phyloP scores from a whole-genome alignment of 2,329 filamentous ascomycete species.

The Tolypocladium nubicola region DNA sequence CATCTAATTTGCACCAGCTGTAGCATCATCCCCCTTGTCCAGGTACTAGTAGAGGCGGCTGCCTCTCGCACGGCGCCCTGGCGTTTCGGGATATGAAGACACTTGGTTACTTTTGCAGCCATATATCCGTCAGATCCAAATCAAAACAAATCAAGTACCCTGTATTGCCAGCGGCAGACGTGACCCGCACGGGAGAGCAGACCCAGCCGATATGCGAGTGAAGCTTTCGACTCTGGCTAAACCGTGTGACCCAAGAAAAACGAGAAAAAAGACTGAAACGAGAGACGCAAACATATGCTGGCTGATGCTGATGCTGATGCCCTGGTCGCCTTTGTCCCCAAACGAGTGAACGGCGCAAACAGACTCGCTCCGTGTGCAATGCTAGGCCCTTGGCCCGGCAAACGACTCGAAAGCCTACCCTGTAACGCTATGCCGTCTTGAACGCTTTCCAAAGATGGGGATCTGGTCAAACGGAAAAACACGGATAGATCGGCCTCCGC shows the following conservation, averaged over 20 bases:
- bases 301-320: neutral
- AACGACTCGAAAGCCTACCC: neutral
- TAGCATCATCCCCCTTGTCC: neutral
- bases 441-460: neutral
- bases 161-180: neutral
- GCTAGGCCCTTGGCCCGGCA: neutral
- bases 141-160: neutral
- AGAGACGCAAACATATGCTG: neutral
- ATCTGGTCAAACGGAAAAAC: no score
- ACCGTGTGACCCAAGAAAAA: neutral
- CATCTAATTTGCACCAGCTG: neutral
- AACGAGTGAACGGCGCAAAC: neutral
- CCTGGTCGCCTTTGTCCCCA: neutral
- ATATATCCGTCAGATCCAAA: no score
- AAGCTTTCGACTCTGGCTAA: neutral
- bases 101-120: no score
- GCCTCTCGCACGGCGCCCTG: neutral
- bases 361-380: neutral
- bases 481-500: neutral
- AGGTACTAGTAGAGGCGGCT: neutral
- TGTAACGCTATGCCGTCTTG: neutral
- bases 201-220: no score
- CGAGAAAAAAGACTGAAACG: no score
- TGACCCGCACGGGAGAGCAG: neutral
- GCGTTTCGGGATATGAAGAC: neutral